Base-by-base conservation (phyloP, 1,284 basidiomycete genomes). In the Mycosarcoma mackinlayi region DNA sequence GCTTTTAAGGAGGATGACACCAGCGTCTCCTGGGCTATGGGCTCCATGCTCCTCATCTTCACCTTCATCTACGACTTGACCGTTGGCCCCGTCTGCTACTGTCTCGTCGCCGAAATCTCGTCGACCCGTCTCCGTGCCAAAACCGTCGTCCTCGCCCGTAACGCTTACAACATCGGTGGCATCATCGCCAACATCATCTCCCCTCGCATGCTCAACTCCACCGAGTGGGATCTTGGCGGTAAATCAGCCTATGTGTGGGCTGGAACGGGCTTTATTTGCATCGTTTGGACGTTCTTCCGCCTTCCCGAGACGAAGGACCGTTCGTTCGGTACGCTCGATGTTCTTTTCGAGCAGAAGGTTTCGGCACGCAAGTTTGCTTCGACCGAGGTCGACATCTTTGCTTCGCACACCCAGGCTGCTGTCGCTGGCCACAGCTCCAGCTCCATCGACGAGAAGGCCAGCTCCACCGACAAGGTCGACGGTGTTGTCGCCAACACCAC, bases 71-170 rank as follows among this genome's bases (percentile, higher is more conserved):
- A 84, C 73, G 82, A 85, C 65, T 28, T 78, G 33, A 80, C 82
- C 14, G 77, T 85, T 44, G 84, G 84, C 33, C 84, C 84, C 5
- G 71, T 83, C 34, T 84, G 83, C 75, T 85, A 84, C 76, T 83
- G 82, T 37, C 77, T 86, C 45, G 85, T 86, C 8, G 83, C 85
- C 16, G 86, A 86, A 54, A 77, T 86, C 38, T 80, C 84, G 0
- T 84, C 85, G n/a, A 84, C 84, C 18, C 82, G 85, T 23, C 81
- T 86, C 6, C 80, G 84, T 18, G 84, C 85, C 70, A 87, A 87
- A 82, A 86, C 86, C 2, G 83, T 87, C 63, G 86, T 85, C 0
- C 82, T 88, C 23, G 84, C 85, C 28, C 84, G 87, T 45, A 83
- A 83, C 56, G 66, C 80, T 5, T 86, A 86, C 82, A 84, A 85